Base-by-base conservation (phyloP, 1,284 basidiomycete species). In the Kalmanozyma brasiliensis region DNA sequence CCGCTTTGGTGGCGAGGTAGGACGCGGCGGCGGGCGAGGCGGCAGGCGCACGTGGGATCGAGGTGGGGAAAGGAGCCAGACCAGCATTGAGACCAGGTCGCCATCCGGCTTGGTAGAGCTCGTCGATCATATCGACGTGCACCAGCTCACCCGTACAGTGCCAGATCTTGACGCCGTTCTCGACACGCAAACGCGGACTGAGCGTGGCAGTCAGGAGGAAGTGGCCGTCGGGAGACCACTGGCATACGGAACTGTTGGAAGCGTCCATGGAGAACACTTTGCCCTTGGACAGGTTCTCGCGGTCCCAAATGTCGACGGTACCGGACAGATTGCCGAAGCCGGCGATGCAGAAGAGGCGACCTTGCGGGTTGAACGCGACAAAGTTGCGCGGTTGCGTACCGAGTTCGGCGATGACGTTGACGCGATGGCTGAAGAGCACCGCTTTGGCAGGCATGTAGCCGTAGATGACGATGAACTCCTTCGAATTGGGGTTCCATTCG, bases 401-500 rank as follows among this genome's bases (percentile, higher is more conserved):
- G 78, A 98, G 97, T 74, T 96, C 94, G 80, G 94, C 90, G 36
- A 96, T 85, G 4, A 90, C 86, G 63, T 91, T 90, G 61, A 93
- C 92, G 42, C 93, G 91, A 77, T 91, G 89, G 82, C 97, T 93
- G 80, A 96, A 98, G 17, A 96, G 83, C 84, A 91, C 90, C 0
- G 90, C 89, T 83, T 95, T 94, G 14, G 95, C 93, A 1, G 95
- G 96, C 92, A 98, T 98, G 83, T 89, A 98, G 73, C 95, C 94
- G 81, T 98, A 98, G 43, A 94, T 90, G 33, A 98, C 94, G 60
- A 89, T 89, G 79, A 98, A 98, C 83, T 98, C 95, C 82, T 94
- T 92, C 20, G 74, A 72, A 77, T 93, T 96, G n/a, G 95, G 94
- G 76, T 89, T 94, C 95, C 95, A 98, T 17, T 88, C 86, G 77